Conservation (phyloP, 164 flowering plant species). For the Aristolochia californica region DNA sequence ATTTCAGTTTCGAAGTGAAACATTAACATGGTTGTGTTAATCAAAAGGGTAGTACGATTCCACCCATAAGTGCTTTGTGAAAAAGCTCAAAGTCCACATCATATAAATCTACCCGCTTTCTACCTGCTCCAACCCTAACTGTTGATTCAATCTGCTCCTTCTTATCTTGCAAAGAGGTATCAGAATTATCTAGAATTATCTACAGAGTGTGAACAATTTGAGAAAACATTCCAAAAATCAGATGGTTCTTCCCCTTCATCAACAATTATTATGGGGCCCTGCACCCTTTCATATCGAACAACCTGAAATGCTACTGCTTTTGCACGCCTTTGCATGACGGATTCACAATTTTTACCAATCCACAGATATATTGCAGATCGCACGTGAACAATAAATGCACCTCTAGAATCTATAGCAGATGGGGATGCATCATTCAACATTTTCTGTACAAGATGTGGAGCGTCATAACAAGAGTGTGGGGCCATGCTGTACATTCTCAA, state of each 20-base stretch:
- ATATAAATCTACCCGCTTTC: slow-evolving; percentile 40
- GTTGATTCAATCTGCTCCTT: slow-evolving; percentile 9
- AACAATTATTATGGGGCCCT: slow-evolving; percentile 38
- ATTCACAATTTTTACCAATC: slow-evolving; percentile 48
- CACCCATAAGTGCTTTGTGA: slow-evolving; percentile 54
- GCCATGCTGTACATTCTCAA: slow-evolving; percentile 73
- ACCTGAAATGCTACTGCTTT: slow-evolving; percentile 59
- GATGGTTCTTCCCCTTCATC: slow-evolving; percentile 60
- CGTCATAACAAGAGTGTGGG: slow-evolving; percentile 78
- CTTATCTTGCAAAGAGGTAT: neutral
- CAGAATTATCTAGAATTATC: slow-evolving; percentile 24
- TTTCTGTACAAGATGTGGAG: slow-evolving; percentile 80
- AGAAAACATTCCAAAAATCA: slow-evolving; percentile 66
- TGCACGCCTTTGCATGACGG: slow-evolving; percentile 48
- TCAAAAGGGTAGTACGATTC: slow-evolving; percentile 47
- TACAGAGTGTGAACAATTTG: slow-evolving; percentile 13
- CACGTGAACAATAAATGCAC: slow-evolving; percentile 68
- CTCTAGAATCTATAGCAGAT: slow-evolving; percentile 62
- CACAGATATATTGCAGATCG: slow-evolving; percentile 66
- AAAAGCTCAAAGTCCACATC: slow-evolving; percentile 65
- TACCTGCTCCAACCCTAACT: slow-evolving; percentile 17
- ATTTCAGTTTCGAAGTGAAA: too few relatives aligned
- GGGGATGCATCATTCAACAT: slow-evolving; percentile 35
- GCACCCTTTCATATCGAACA: slow-evolving; percentile 57
- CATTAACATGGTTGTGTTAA: too few relatives aligned